Evolutionary conservation across 805 yeast species (phyloP).

Genomic region (Saccharomycopsis selenospora): DNA sequence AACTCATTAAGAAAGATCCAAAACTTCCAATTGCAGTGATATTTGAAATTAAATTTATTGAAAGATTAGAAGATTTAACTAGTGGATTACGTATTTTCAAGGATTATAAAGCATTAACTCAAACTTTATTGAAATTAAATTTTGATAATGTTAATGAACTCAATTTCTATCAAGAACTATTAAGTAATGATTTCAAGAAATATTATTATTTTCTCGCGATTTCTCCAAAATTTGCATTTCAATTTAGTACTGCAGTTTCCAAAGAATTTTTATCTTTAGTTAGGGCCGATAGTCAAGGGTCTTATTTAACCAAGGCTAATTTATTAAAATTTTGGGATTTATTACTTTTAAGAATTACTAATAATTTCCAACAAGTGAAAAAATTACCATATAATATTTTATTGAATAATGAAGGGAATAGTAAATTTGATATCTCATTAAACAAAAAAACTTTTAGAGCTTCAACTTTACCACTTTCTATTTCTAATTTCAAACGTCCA

Average conservation of each 20-base stretch:
- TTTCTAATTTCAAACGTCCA: constrained; percentile 26
- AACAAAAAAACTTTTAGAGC: constrained; percentile 3
- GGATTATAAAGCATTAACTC: constrained; percentile 30
- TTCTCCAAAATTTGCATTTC: constrained; percentile 26
- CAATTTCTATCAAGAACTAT: constrained; percentile 39
- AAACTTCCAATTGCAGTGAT: not conserved
- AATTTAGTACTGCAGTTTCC: constrained; percentile 2
- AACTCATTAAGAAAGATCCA: not conserved
- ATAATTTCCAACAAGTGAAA: constrained; percentile 20
- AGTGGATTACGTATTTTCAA: constrained; percentile 29
- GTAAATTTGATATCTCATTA: constrained; percentile 10
- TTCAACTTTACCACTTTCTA: not conserved
- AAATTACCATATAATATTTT: constrained; percentile 13
- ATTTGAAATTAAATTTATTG: constrained; percentile 19
- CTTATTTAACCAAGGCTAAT: constrained; percentile 9
- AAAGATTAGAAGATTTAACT: constrained; percentile 27
- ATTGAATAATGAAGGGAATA: not conserved
- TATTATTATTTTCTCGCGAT: constrained; percentile 31
- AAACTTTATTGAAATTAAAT: constrained; percentile 34
- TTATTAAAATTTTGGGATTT: not conserved
- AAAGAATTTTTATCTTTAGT: constrained; percentile 6
- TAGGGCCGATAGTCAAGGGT: constrained; percentile 7
- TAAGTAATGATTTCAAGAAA: constrained; percentile 21
- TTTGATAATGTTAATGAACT: constrained; percentile 37
- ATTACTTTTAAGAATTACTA: not conserved